Percentiles rank a stretch among this genome's conserved stretches.
phyloP scores from a whole-genome alignment of 1,284 basidiomycete genomes.

The Filobasidium uniguttulatum region DNA sequence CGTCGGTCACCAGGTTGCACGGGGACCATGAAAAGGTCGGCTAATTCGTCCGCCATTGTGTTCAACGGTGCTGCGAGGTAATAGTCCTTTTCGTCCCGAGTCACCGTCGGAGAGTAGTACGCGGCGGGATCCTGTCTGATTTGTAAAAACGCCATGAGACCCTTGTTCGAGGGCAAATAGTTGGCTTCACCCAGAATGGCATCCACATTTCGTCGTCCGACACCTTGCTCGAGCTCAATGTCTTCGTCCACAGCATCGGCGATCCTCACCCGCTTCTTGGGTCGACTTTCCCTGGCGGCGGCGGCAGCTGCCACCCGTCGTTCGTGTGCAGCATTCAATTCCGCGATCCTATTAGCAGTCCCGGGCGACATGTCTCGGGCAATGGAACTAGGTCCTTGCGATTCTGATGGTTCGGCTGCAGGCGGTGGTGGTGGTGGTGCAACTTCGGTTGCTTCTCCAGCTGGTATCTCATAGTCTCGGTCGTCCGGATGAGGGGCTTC shows the following conservation, averaged over 20 bases:
- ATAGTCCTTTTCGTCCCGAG: conserved; percentile 51
- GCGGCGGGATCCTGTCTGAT: conserved; percentile 71
- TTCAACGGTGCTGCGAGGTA: conserved; percentile 57
- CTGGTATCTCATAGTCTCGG: conserved; percentile 5
- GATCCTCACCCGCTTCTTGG: conserved; percentile 52
- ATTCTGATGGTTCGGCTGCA: conserved; percentile 12
- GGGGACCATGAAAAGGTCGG: conserved; percentile 72
- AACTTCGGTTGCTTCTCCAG: conserved; percentile 22
- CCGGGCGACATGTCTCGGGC: conserved; percentile 42
- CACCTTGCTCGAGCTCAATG: conserved; percentile 60
- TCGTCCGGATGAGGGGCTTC: conserved; percentile 43
- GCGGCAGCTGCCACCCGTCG: conserved; percentile 41
- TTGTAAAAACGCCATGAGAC: conserved; percentile 65
- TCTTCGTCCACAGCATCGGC: conserved; percentile 48
- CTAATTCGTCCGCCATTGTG: conserved; percentile 57
- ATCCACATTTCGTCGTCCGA: conserved; percentile 53
- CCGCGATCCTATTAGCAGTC: conserved; percentile 38
- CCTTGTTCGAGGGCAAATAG: conserved; percentile 66
- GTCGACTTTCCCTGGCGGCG: conserved; percentile 38
- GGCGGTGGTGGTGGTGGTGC: conserved; percentile 35
- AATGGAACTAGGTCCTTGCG: conserved; percentile 11
- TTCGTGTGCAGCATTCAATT: conserved; percentile 28
- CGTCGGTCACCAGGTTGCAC: conserved; percentile 39
- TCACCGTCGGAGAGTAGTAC: conserved; percentile 68
- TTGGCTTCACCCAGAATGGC: conserved; percentile 56